These are phyloP conservation scores for Phialemoniopsis sp. DNA, from an alignment of 2,329 filamentous ascomycete genomes.

Conservation along the genomic window DNA sequence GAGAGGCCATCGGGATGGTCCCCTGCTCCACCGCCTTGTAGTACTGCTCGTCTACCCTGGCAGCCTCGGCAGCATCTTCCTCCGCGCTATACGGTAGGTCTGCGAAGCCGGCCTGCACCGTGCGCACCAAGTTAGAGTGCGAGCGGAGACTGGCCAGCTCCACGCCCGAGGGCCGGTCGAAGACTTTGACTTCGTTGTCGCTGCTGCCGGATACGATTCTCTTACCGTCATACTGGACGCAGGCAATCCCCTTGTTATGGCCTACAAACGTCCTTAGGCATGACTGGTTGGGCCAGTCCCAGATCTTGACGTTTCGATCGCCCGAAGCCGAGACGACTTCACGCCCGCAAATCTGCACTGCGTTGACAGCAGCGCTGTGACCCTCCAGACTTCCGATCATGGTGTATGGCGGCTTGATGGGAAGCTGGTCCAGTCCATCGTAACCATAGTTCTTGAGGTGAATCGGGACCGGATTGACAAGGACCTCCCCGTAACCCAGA, in stretches of 20 bases:
- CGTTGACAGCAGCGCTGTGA: slow-evolving; percentile 90
- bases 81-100: slow-evolving; percentile 77
- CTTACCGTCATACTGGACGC: slow-evolving; percentile 91
- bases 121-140: slow-evolving; percentile 82
- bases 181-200: slow-evolving; percentile 93
- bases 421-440: slow-evolving; percentile 42
- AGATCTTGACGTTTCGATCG: slow-evolving; percentile 89
- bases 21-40: slow-evolving; percentile 55
- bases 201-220: slow-evolving; percentile 95
- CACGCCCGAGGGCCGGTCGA: slow-evolving; percentile 78
- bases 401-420: slow-evolving; percentile 61
- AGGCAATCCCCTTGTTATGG: slow-evolving; percentile 93
- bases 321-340: slow-evolving; percentile 94
- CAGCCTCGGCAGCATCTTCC: slow-evolving; percentile 70
- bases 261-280: slow-evolving; percentile 78
- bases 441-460: slow-evolving; percentile 52
- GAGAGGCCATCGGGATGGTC: slow-evolving; percentile 30
- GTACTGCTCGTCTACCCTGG: slow-evolving; percentile 68
- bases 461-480: slow-evolving; percentile 48
- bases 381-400: slow-evolving; percentile 78
- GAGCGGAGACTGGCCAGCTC: slow-evolving; percentile 85
- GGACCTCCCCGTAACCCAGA: slow-evolving; percentile 43
- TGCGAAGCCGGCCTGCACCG: slow-evolving; percentile 91
- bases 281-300: slow-evolving; percentile 79
- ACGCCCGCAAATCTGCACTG: slow-evolving; percentile 81